Evolutionary conservation across 768 basidiomycete species (phyloP), one percentile per base, ranked within the genome.

Genomic region (Amanita inopinata): DNA sequence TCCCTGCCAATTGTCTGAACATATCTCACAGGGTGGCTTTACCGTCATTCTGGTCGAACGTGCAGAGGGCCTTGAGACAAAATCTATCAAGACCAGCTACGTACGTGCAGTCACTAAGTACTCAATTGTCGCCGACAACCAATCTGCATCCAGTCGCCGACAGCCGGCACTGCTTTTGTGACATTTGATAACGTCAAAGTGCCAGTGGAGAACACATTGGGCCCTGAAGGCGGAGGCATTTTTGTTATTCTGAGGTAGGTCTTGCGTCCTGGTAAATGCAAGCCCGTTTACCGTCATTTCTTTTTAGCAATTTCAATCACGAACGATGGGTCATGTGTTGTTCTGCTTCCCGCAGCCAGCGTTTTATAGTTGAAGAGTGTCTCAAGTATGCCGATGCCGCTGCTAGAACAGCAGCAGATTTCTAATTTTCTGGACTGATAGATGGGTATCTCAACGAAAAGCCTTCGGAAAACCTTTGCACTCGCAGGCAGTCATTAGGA

Each of bases 251-350:
- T 65, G 19, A 67, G 80, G 56, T 68, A 42, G 18, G 50, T 35
- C 39, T 50, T 28, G 8, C 22, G 46, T 43, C n/a, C 19, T 40
- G 15, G 3, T 25, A 18, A 31, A 9, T 40, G 25, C n/a, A 15
- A 18, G 22, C 23, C 40, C 22, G 38, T 7, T 41, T 15, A 41
- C 33, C 39, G 45, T 27, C 12, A 46, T 33, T 14, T 9, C 17
- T 36, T 40, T 6, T 33, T 33, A 81, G 78, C 49, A 96, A 96
- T 65, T 96, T 94, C 64, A 94, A 93, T 60, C 90, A 93, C 61
- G 92, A 92, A 57, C 81, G 86, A 55, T 93, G 87, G 89, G 83
- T 86, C 40, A 92, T 91, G 84, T 77, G 74, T 56, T 86, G 85
- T 52, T 66, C 74, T 23, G 78, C 75, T 18, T 78, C 78, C 36